Evolutionary conservation across 2,329 filamentous ascomycete genomes (phyloP), one percentile per base, ranked within the genome.

Genomic region (Rutstroemia sydowiana): DNA sequence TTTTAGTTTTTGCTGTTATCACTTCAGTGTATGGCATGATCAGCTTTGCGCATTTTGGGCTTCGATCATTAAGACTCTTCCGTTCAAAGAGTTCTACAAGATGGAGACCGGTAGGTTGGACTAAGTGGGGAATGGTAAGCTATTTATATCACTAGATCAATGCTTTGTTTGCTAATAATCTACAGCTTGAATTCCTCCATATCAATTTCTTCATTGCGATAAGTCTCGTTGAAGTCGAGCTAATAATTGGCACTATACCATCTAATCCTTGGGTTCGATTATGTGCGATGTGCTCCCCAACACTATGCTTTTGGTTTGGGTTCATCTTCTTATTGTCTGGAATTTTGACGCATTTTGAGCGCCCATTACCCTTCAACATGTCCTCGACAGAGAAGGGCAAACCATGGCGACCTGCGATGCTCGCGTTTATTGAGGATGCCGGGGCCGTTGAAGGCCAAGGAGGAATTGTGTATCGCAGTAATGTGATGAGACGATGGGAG

Each of bases 101-200:
- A 55, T 62, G 53, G 53, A 59, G 58, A 51, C 62, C 62, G 16
- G 45, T 63, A 31, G 61, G 59, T 23, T 64, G 61, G 61, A 60
- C 59, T 39, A 58, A 39, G 55, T 64, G 59, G 61, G 61, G 61
- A 55, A 54, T 61, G 45, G 61, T 62, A 51, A 53, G 57, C 53
- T 31, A 2, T 20, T 34, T 31, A 13, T 18, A 2, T n/a, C 11
- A 31, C 30, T 42, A n/a, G 1, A 14, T 37, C 32, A 30, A 44
- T 46, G 28, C 40, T 37, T 36, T 32, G n/a, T n/a, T n/a, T n/a
- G n/a, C 49, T 43, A 46, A 48, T 16, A 23, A 20, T 5, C 9
- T 39, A 11, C 28, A 62, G 57, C 43, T 58, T 41, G 56, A 63
- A 46, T 63, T 63, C 39, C 51, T 61, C 9, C 55, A 63, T 42